Base-by-base conservation (phyloP, 768 basidiomycete genomes). In the Boletus reticuloceps region DNA sequence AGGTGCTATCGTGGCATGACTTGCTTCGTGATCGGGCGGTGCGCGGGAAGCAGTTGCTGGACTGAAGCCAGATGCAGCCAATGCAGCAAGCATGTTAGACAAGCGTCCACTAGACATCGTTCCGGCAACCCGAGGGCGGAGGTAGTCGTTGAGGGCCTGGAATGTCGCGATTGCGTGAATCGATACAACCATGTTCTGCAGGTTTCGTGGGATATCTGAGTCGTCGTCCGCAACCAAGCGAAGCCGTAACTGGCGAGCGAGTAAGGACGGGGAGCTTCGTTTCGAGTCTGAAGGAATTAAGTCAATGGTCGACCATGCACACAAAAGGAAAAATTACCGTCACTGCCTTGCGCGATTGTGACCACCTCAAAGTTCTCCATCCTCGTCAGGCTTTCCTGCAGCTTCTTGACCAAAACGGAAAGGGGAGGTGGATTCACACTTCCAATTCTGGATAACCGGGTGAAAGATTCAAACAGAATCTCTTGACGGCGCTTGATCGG, bases 151-250 rank as follows among this genome's bases (percentile, higher is more conserved):
- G 31, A 98, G 80, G 1, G 96, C 94, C 69, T 97, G 94, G 81
- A 98, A 94, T 1, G 94, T 98, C 1, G 97, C 96, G 58, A 98
- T 97, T 7, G 95, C 96, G 67, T 98, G 96, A 57, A 98, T 98
- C 8, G 95, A 98, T 20, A 98, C 91, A 38, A 94, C 91, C 65
- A 98, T 91, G 61, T 92, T 94, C 64, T 89, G 89, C 34, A 91
- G 75, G 66, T 82, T 88, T 51, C 88, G 85, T 17, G 97, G 97
- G 20, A 96, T 82, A 60, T 94, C 94, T 0, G 89, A 84, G 34
- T 90, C 91, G 50, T 97, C 93, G 11, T 87, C 87, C 1, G 94
- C 93, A n/a, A 91, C 80, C 16, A 99, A 75, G 20, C 92, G 87
- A 13, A 98, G 82, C 11, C 94, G 88, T 43, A 99, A 75, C 63